phyloP scores from a whole-genome alignment of 169 alveolate genomes.

The Eimeria praecox region DNA sequence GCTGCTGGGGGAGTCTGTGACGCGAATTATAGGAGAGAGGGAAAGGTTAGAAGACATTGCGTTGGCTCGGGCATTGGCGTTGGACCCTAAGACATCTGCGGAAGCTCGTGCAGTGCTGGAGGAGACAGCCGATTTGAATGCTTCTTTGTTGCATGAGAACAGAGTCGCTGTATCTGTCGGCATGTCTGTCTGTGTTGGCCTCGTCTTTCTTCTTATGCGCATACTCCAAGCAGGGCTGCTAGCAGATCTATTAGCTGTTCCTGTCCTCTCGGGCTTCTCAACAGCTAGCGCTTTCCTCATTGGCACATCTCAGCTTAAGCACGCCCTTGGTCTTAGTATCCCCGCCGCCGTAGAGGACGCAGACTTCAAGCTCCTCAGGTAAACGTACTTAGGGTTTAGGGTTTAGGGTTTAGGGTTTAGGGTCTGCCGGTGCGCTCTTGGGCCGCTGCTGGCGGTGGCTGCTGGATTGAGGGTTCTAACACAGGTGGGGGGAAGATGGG shows the following conservation, averaged over 20 bases:
- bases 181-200: slow-evolving; percentile 72
- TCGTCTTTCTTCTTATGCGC: slow-evolving; percentile 69
- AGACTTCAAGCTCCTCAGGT: slow-evolving; percentile 79
- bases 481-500: not conserved
- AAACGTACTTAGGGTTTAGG: too few species aligned
- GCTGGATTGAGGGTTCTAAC: not conserved
- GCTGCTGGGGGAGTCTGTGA: slow-evolving; percentile 79
- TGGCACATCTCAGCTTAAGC: slow-evolving; percentile 81
- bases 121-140: slow-evolving; percentile 32
- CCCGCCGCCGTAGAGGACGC: slow-evolving; percentile 78
- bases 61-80: slow-evolving; percentile 35
- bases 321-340: slow-evolving; percentile 58
- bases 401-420: not conserved
- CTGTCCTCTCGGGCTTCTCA: slow-evolving; percentile 83
- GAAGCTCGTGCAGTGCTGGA: slow-evolving; percentile 45
- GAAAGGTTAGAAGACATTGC: slow-evolving; percentile 59
- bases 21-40: slow-evolving; percentile 73
- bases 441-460: too few species aligned
- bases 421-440: not conserved
- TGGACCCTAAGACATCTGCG: slow-evolving; percentile 20
- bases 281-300: slow-evolving; percentile 83
- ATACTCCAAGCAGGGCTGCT: slow-evolving; percentile 76
- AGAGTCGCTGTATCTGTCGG: slow-evolving; percentile 66
- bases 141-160: slow-evolving; percentile 23
- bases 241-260: slow-evolving; percentile 82